Base-by-base conservation (phyloP, 805 yeast genomes). In the Lachancea dasiensis region DNA sequence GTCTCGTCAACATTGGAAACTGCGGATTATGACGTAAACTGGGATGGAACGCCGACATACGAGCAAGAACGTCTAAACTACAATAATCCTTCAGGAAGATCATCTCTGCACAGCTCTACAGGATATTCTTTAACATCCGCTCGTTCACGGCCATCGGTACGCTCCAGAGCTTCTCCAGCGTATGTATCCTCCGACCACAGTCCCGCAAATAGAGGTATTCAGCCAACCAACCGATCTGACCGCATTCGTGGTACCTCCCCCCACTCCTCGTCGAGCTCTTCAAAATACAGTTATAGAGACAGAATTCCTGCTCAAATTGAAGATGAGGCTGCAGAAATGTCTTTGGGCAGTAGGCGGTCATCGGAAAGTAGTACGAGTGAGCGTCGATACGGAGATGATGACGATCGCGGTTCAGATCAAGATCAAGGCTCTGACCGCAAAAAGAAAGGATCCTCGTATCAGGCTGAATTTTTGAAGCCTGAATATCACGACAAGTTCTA, bases 11-110 rank as follows among this genome's bases (percentile, higher is more conserved):
- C 90, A 2, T 56, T 81, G 48, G 84, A 79, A 44, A 72, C 75
- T 48, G 73, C 82, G 16, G 92, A 83, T 54, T 83, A 79, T 51
- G 81, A 83, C 52, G 78, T 85, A 6, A 70, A 76, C 48, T 82
- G 92, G 82, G 87, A 83, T 45, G 68, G 58, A 3, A 45, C 51
- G 4, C 64, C 63, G 5, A 52, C 74, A 20, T 72, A 75, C 24
- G 76, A 74, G 23, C 80, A 74, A 39, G 56, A 58, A 31, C 46
- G 62, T 34, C 43, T 65, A 13, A 60, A 52, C 49, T 69, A 57
- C 51, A 34, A 43, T 4, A 48, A 56, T 6, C 37, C 48, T 7
- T 38, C 40, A n/a, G 43, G 58, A 17, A 40, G 58, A 22, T 48
- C 56, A 5, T 56, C 63, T 3, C 22, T 58, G 3, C 44, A 40